Evolutionary conservation across 805 yeast genomes (phyloP).

Genomic region (Lipomyces lipofer): DNA sequence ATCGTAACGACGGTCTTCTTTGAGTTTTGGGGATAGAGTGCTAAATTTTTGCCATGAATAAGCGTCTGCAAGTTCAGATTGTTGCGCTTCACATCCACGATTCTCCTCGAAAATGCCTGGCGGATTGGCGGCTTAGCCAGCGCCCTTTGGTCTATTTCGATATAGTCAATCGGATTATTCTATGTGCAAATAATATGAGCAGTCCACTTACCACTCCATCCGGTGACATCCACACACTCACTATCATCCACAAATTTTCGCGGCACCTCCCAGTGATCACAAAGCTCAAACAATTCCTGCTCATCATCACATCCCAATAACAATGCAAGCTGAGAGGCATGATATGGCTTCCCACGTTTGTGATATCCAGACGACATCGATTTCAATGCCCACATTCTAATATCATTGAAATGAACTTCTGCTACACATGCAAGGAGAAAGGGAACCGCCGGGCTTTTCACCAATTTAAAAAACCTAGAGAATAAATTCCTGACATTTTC

Average conservation of each 20-base stretch:
- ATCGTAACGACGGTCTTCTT: constrained; percentile 3
- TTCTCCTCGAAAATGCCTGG: constrained; percentile 47
- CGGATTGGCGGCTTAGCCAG: constrained; percentile 46
- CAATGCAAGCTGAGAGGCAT: constrained; percentile 48
- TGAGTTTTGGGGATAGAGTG: constrained; percentile 14
- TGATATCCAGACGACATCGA: constrained; percentile 56
- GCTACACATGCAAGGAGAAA: constrained; percentile 69
- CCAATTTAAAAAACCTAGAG: constrained; percentile 60
- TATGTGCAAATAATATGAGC: not conserved
- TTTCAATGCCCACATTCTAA: constrained; percentile 71
- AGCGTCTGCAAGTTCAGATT: constrained; percentile 39
- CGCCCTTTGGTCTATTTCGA: constrained; percentile 30
- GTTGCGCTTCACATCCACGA: constrained; percentile 46
- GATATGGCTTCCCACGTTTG: constrained; percentile 66
- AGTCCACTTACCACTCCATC: constrained; percentile 43
- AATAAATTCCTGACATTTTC: constrained; percentile 65
- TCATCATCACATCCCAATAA: constrained; percentile 68
- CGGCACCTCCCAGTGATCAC: constrained; percentile 63
- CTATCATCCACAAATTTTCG: constrained; percentile 41
- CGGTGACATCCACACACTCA: constrained; percentile 46
- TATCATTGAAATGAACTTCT: constrained; percentile 77
- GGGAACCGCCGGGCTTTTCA: constrained; percentile 56
- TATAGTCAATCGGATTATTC: not conserved
- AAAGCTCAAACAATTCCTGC: constrained; percentile 56
- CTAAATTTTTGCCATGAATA: constrained; percentile 43